Base-by-base conservation (phyloP, 75 land plant genomes). In the Picea sitchensis region DNA sequence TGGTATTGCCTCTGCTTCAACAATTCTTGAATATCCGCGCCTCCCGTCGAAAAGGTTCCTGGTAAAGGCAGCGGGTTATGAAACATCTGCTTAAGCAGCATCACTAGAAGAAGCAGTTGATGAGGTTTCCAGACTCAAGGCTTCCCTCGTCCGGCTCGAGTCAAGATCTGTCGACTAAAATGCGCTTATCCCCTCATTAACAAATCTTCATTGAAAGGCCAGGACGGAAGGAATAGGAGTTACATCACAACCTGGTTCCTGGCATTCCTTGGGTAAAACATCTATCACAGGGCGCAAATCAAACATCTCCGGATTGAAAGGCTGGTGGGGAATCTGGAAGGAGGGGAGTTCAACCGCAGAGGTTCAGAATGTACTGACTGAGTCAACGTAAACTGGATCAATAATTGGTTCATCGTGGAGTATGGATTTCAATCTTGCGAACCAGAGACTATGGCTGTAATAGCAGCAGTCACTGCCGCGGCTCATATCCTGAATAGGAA, bases 1-100 rank as follows among this genome's bases (percentile, higher is more conserved):
- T 60, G n/a, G 61, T 60, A 60, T 60, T 60, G 61, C 61, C 61
- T 60, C 61, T 60, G n/a, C 61, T 60, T 60, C 61, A 60, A 60
- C 61, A 60, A 60, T 60, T 60, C 61, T 60, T 60, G 61, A 60
- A 60, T 60, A 60, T 60, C n/a, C 4, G 26, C 20, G 0, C 61
- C 20, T 60, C 61, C 61, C 61, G 13, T 36, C 3, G 38, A 36
- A 36, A 36, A 60, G 61, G 61, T 60, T 60, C 61, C 0, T 60
- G 21, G 61, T 60, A 60, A 60, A 60, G 21, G 61, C 1, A 60
- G 5, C 20, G 13, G 61, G 61, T 17, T 60, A 60, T 20, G 1
- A 60, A 60, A 60, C 61, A 60, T 60, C 20, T 60, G 0, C 61
- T 60, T 60, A 60, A 60, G 61, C 0, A 60, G 5, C 61, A 60